Conservation (phyloP, 768 basidiomycete genomes). For the Boletus sp. region DNA sequence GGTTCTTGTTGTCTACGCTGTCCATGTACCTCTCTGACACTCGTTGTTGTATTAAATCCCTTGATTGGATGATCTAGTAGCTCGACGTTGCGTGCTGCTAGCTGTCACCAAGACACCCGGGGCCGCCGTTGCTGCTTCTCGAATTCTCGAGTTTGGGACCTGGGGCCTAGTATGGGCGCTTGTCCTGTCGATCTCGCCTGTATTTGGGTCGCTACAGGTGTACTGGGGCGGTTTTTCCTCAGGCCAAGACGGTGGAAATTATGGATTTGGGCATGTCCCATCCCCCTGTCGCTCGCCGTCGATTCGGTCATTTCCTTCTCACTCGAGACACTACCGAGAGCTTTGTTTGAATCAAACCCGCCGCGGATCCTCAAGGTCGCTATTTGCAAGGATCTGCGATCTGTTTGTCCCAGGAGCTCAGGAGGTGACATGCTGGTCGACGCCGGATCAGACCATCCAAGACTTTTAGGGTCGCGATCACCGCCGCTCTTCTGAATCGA, state of each 20-base stretch:
- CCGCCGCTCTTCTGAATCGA: conserved; percentile 1
- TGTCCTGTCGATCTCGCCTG: neutral
- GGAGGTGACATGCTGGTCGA: neutral
- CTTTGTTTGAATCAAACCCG: too few species aligned
- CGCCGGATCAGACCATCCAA: neutral
- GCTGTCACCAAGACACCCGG: neutral
- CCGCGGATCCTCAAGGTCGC: neutral
- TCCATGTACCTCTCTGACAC: conserved; percentile 1
- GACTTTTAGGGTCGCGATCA: conserved; percentile 4
- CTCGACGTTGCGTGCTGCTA: too few species aligned
- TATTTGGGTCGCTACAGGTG: neutral
- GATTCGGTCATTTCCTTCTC: too few species aligned
- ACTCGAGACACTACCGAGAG: too few species aligned
- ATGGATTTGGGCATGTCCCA: too few species aligned
- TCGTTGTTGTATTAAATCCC: conserved; percentile 3
- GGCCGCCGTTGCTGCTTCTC: neutral
- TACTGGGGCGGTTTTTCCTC: neutral
- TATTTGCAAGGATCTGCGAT: conserved; percentile 13
- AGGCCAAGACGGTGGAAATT: neutral
- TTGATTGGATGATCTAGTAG: neutral
- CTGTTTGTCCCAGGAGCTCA: neutral
- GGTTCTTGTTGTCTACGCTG: neutral
- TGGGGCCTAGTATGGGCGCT: neutral
- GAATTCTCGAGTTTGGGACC: neutral
- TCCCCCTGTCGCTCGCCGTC: neutral